Evolutionary conservation across 345 rosid species (phyloP).

Genomic region (Citrus inodora): DNA sequence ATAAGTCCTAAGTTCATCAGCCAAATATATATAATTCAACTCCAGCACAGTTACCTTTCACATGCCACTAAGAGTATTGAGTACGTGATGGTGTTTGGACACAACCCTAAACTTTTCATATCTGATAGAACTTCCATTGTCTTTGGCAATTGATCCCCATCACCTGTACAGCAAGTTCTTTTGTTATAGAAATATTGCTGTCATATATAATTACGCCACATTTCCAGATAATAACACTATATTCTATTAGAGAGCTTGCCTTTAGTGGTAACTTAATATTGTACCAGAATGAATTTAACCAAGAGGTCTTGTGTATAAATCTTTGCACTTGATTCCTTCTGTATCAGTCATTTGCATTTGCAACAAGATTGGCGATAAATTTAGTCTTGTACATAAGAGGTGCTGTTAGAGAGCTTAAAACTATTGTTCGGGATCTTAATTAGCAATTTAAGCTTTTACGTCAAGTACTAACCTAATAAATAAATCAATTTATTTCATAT

Average conservation of each 20-base stretch:
- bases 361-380: neutral
- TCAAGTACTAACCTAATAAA: neutral
- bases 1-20: constrained; percentile 2
- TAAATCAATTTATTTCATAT: neutral
- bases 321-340: neutral
- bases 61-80: constrained; percentile 79
- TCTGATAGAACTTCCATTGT: constrained; percentile 77
- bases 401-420: neutral
- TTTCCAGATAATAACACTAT: neutral
- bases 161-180: constrained; percentile 51
- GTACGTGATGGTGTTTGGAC: constrained; percentile 75
- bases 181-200: constrained; percentile 1
- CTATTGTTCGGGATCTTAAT: neutral
- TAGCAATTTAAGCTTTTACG: neutral
- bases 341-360: neutral
- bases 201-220: neutral
- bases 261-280: neutral
- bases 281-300: neutral
- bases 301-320: neutral
- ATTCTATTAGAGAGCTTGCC: neutral
- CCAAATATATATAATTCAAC: constrained; percentile 7
- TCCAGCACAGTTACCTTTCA: constrained; percentile 51
- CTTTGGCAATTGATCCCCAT: constrained; percentile 74
- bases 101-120: constrained; percentile 56
- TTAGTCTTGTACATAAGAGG: too few relatives aligned